Evolutionary conservation across 2,329 filamentous ascomycete species (phyloP), one percentile per base, ranked within the genome.

Genomic region (Eutypa lata): DNA sequence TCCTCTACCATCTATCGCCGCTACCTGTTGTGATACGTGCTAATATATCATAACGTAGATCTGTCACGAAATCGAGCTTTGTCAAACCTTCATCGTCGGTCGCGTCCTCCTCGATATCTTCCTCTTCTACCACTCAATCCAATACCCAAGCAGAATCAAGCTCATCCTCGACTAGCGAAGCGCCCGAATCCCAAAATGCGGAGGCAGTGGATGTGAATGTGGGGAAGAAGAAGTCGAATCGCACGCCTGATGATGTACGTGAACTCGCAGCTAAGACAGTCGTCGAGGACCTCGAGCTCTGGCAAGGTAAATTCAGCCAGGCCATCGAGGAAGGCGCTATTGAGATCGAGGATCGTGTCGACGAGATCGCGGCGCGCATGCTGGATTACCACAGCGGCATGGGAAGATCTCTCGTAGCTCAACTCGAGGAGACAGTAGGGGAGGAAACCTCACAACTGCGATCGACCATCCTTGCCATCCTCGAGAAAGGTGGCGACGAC

Each of bases 271-370:
- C 84, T 44, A 81, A 87, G 63, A 82, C 82, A 57, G 89, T 97
- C 42, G 79, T 85, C 2, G 81, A 87, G 44, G 94, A 99, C 67
- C 80, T 99, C 14, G 81, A 83, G 59, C 80, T 81, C 52, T 99
- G 94, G 93, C 89, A 97, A 70, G 83, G 84, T 56, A 95, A 96
- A 65, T 97, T 96, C 67, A 82, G 89, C 26, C 84, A 86, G 54
- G 91, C 91, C 10, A 90, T 90, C 7, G 89, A 95, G 55, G 91
- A 95, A 67, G 92, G 91, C 5, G 81, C 81, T 3, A 65, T 68
- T 19, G 82, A 94, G 57, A 90, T 97, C 56, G 88, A 93, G 33
- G 79, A 84, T 3, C 81, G 85, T 35, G 73, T 88, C 18, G 75
- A 80, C 35, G 86, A 89, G 52, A 81, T 85, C 37, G 67, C 76